Evolutionary conservation across 192 early-diverging fungal genomes (phyloP), one percentile per base, ranked within the genome.

Genomic region (Glomus cerebriforme): DNA sequence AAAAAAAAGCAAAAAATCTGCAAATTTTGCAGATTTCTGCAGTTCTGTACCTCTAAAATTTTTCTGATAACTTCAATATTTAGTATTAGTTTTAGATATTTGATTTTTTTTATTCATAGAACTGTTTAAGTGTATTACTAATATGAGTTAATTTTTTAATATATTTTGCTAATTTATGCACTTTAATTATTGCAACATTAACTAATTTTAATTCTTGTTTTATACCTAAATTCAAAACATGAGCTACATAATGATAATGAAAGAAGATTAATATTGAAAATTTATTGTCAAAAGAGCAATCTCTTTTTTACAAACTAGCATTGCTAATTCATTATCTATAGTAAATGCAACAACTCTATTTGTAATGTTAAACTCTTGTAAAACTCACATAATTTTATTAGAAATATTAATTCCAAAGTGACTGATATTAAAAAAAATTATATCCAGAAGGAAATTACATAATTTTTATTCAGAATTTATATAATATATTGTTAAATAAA

Each of bases 401-500:
- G 65, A 9, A 4, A 67, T 67, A 12, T 67, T 34, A 2, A 32
- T 15, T 22, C 70, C 70, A 9, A 9, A 43, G 43, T 72, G 70
- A 0, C 43, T 22, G 5, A 37, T 29, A 1, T 13, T 1, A n/a
- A 66, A 29, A 66, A 3, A 26, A 69, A 72, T 72, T 22, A 72
- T 47, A 8, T 72, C 70, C 0, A 72, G 29, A 7, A 72, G 22
- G 39, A 72, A 47, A 49, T 43, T 37, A 4, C 29, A 17, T 8
- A 72, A 7, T 7, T 8, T 2, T 37, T 37, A 72, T 1, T 26
- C 24, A 15, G 2, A 2, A 72, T 72, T 22, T 47, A 72, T 1
- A 72, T 72, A 45, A 72, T 72, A 37, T 17, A 72, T 72, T 22
- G 70, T 72, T 1, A 72, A 1, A 35, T 10, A n/a, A 2, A 72